Conservation (phyloP, 352 stramenopile genomes). For the Phytophthora nicotianae region DNA sequence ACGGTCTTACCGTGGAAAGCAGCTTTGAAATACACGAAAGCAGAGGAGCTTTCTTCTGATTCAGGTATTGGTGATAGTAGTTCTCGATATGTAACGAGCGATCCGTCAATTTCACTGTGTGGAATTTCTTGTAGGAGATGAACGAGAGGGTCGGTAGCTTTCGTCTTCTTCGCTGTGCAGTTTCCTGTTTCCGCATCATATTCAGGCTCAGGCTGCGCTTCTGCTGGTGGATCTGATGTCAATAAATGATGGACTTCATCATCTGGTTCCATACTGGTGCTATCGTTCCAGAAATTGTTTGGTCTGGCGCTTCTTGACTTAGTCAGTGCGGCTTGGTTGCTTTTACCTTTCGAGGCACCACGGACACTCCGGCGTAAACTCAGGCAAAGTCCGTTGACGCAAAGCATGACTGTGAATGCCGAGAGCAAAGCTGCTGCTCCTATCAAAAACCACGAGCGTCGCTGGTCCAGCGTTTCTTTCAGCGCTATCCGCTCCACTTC, state of each 20-base stretch:
- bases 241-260: constrained; percentile 29
- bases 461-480: constrained; percentile 39
- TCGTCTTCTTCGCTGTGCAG: constrained; percentile 3
- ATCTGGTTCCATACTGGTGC: constrained; percentile 13
- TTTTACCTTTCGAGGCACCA: constrained; percentile 10
- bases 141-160: constrained; percentile 5
- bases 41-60: constrained; percentile 16
- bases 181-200: constrained; percentile 1
- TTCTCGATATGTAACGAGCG: constrained; percentile 16
- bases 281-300: constrained; percentile 32
- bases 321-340: not conserved
- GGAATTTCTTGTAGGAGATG: constrained; percentile 27
- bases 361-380: constrained; percentile 25
- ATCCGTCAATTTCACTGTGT: constrained; percentile 17
- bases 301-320: constrained; percentile 22
- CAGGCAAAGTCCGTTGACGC: constrained; percentile 28
- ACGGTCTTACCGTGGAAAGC: constrained; percentile 24
- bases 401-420: constrained; percentile 23
- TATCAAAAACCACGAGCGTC: constrained; percentile 44
- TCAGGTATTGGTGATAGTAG: not conserved
- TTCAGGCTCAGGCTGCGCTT: constrained; percentile 22
- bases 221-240: constrained; percentile 21
- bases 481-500: constrained; percentile 25
- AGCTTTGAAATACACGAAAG: constrained; percentile 37
- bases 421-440: constrained; percentile 27